A percentile compares a stretch with the other conserved stretches of the same genome.
These are phyloP conservation scores for Debaryomyces coudertii DNA, from an alignment of 1,139 yeast genomes.

Conservation along the genomic window DNA sequence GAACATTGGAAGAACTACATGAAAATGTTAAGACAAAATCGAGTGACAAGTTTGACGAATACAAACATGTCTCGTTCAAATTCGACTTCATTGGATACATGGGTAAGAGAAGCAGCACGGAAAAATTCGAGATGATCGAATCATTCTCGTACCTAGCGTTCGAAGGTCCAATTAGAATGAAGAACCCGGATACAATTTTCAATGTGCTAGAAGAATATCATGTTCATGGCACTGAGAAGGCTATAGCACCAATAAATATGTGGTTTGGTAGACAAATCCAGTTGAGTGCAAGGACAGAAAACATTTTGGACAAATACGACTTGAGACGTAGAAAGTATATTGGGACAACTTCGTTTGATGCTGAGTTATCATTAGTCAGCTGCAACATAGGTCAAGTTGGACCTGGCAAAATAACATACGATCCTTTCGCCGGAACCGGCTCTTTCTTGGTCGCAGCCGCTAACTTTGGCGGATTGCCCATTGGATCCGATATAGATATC, in stretches of 20 bases:
- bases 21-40: slow-evolving; percentile 44
- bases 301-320: slow-evolving; percentile 75
- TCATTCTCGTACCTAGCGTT: slow-evolving; percentile 70
- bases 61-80: slow-evolving; percentile 61
- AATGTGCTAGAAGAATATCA: slow-evolving; percentile 76
- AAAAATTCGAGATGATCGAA: slow-evolving; percentile 69
- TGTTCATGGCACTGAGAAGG: slow-evolving; percentile 53
- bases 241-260: slow-evolving; percentile 54
- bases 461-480: slow-evolving; percentile 75
- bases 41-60: slow-evolving; percentile 31
- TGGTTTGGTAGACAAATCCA: slow-evolving; percentile 81
- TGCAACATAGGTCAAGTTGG: slow-evolving; percentile 83
- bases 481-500: slow-evolving; percentile 93
- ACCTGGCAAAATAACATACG: slow-evolving; percentile 72
- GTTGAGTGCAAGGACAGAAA: slow-evolving; percentile 61
- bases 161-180: slow-evolving; percentile 78
- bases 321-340: slow-evolving; percentile 81
- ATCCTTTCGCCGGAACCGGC: slow-evolving; percentile 97
- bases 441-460: slow-evolving; percentile 91
- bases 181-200: slow-evolving; percentile 72
- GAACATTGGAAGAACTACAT: slow-evolving; percentile 59
- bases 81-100: slow-evolving; percentile 79
- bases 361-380: slow-evolving; percentile 78
- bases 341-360: slow-evolving; percentile 97
- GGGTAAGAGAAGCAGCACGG: slow-evolving; percentile 60